These are phyloP conservation scores for Aspergillus fumigatus DNA, from an alignment of 2,329 filamentous ascomycete genomes.

Conservation along the genomic window DNA sequence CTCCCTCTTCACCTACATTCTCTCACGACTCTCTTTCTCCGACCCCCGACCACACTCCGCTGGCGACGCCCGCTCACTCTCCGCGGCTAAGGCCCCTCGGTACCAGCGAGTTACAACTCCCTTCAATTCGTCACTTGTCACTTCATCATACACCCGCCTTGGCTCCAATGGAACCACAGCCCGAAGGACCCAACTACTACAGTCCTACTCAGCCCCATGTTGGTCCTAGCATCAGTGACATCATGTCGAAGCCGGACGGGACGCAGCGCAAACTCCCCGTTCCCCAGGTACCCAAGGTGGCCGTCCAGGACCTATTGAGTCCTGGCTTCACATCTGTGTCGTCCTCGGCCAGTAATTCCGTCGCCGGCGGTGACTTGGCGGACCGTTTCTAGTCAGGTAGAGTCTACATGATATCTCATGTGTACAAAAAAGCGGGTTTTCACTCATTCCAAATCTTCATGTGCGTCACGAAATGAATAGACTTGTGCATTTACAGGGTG, in stretches of 20 bases:
- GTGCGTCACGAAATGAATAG: conserved; percentile 38
- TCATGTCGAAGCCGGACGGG: conserved; percentile 83
- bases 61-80: conserved; percentile 92
- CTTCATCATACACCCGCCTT: conserved; percentile 63
- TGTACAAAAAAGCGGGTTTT: conserved; percentile 11
- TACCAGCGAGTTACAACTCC: conserved; percentile 70
- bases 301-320: conserved; percentile 77
- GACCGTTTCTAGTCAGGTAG: conserved; percentile 45
- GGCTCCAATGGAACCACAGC: conserved; percentile 65
- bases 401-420: conserved; percentile 2
- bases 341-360: conserved; percentile 71
- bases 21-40: conserved; percentile 94
- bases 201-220: conserved; percentile 53
- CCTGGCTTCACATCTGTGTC: conserved; percentile 67
- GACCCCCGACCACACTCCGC: conserved; percentile 96
- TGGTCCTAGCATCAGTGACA: conserved; percentile 82
- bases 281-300: conserved; percentile 81
- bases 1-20: conserved; percentile 92
- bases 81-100: conserved; percentile 79
- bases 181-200: conserved; percentile 57
- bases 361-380: conserved; percentile 67
- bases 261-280: conserved; percentile 87
- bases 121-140: conserved; percentile 72
- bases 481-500: conserved; percentile 35
- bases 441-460: conserved; percentile 20